phyloP scores from a whole-genome alignment of 257 asterid genomes.

The Coffea eugenioides region DNA sequence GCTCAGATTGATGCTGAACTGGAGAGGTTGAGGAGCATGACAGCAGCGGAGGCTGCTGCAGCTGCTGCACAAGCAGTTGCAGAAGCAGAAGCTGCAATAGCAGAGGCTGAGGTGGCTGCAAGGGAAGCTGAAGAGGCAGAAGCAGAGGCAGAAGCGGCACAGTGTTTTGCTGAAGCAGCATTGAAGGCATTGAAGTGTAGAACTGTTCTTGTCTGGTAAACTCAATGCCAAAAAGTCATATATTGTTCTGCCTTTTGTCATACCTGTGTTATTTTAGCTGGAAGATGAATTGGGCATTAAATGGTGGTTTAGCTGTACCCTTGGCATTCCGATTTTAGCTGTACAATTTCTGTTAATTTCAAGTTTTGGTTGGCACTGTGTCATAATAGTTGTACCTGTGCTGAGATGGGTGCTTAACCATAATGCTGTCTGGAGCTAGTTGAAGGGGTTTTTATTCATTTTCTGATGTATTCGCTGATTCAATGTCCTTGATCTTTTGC shows the following conservation, averaged over 20 bases:
- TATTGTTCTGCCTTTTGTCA: not conserved
- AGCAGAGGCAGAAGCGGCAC: conserved; percentile 88
- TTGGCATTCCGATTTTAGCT: no score
- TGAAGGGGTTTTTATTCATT: not conserved
- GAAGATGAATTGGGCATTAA: not conserved
- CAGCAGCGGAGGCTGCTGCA: conserved; percentile 64
- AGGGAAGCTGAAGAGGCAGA: conserved; percentile 94
- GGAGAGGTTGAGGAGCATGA: conserved; percentile 74
- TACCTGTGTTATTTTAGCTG: not conserved
- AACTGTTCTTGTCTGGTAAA: conserved; percentile 66
- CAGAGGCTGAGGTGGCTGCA: conserved; percentile 83
- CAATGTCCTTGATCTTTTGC: not conserved
- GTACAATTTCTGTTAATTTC: no score
- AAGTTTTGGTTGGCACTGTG: not conserved
- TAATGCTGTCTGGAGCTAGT: not conserved
- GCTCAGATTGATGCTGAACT: conserved; percentile 78
- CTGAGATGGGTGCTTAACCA: not conserved
- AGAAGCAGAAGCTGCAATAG: conserved; percentile 87
- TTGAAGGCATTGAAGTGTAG: conserved; percentile 51
- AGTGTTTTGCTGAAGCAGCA: conserved; percentile 81
- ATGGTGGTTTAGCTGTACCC: not conserved
- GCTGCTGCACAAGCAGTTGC: conserved; percentile 88
- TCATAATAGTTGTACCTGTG: not conserved
- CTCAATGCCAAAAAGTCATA: conserved; percentile 9
- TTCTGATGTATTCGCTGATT: not conserved